Conservation (phyloP, 169 alveolate genomes). For the Blepharisma undulans region DNA sequence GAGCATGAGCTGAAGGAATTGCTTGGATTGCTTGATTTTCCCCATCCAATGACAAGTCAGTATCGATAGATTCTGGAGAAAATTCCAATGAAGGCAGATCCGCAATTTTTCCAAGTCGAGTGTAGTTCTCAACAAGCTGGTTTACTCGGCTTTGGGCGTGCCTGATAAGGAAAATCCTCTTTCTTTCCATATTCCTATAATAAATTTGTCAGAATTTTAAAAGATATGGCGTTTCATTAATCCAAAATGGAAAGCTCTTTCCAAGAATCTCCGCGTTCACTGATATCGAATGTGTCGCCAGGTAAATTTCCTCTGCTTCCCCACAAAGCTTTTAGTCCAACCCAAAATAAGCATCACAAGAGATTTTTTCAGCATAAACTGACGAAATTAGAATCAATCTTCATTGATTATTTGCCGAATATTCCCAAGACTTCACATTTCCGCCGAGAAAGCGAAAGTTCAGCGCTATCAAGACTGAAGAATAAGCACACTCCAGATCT, state of each 20-base stretch:
- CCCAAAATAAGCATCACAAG: neutral
- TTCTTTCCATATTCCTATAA: neutral
- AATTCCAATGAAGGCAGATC: neutral
- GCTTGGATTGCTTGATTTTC: neutral
- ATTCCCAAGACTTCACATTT: neutral
- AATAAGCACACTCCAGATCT: neutral
- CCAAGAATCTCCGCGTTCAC: neutral
- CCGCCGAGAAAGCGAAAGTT: neutral
- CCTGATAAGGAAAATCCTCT: neutral
- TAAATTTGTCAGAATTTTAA: neutral
- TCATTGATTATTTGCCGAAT: neutral
- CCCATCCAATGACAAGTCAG: neutral
- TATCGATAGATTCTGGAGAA: neutral
- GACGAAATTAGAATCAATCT: neutral
- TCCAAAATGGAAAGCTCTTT: neutral
- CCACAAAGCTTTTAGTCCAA: neutral
- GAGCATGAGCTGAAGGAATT: neutral
- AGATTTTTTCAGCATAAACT: neutral
- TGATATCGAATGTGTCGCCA: neutral
- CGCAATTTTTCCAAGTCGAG: neutral
- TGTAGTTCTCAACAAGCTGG: neutral
- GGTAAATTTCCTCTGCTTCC: neutral
- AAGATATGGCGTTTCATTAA: neutral
- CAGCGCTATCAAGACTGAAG: neutral
- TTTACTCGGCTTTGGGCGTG: constrained; percentile 7